Base-by-base conservation (phyloP, 306 rosid species). In the Trichosanthes cucumerina region DNA sequence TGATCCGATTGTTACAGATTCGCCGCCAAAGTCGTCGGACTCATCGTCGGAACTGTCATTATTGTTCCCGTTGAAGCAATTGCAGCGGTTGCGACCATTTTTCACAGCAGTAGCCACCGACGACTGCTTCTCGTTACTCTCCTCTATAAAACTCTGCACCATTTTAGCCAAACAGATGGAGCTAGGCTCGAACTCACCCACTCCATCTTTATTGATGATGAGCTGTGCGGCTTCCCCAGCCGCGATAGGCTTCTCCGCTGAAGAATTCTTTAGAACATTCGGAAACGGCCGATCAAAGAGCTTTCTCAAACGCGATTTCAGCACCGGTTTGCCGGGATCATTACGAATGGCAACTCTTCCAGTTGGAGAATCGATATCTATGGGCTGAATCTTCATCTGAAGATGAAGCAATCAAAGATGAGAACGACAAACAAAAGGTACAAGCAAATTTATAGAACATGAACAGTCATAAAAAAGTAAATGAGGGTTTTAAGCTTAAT, bases 41-140 rank as follows among this genome's bases (percentile, higher is more conserved):
- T 95, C 97, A 18, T 95, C 98, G 78, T 95, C 97, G 80, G 98
- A 95, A 81, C 90, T 89, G 44, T 95, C 97, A 74, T 95, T 92
- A 85, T 75, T 70, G 81, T 88, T 95, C 4, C 92, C 96, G 82
- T 95, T 89, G 69, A 95, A 95, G 87, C 97, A 95, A 82, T 95
- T 95, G 85, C 97, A 95, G 87, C 96, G 96, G 77, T 88, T 89
- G 71, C 97, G 92, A 15, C 89, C 91, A 18, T 79, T 82, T 84
- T 89, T 94, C 11, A 63, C 74, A 46, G 80, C 82, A 41, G 82
- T 73, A 81, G 76, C 68, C 24, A 53, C 49, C 21, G 81, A 80
- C 9, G 79, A 93, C 54, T 88, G 89, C 81, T 94, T 96, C 82
- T 78, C 88, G 66, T 59, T 77, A n/a, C 77, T 88, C 16, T 91